Evolutionary conservation across 73 alveolate species (phyloP).

Genomic region (Paramecium pentaurelia): DNA sequence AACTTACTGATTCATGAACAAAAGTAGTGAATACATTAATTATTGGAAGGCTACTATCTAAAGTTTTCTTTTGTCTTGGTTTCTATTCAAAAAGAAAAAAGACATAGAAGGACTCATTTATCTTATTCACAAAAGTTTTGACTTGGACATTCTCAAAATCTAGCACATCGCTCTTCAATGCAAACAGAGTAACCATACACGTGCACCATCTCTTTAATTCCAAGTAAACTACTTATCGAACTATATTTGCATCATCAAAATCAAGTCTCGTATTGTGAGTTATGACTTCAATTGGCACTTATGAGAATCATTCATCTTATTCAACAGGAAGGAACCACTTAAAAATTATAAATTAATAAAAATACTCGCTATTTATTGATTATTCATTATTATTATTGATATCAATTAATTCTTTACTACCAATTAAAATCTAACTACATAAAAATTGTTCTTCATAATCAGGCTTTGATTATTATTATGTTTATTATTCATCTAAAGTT

Average conservation of each 20-base stretch:
- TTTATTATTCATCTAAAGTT: not conserved
- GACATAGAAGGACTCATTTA: not conserved
- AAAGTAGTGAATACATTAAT: constrained; percentile 5
- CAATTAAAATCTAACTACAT: not conserved
- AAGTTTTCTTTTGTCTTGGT: not conserved
- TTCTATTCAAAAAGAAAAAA: not conserved
- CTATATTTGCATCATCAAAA: not conserved
- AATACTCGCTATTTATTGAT: not conserved
- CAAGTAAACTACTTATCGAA: constrained; percentile 4
- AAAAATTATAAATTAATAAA: not conserved
- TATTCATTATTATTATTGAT: not conserved
- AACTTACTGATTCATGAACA: constrained; percentile 8
- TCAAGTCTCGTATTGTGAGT: not conserved
- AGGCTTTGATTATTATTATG: not conserved
- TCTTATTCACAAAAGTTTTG: not conserved
- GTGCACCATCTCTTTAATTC: constrained; percentile 9
- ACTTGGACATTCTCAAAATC: not conserved
- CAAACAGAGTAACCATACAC: not conserved
- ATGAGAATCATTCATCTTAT: not conserved
- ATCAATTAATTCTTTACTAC: not conserved
- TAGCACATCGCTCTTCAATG: not conserved
- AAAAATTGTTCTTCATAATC: not conserved
- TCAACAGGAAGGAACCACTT: not conserved
- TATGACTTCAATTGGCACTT: not conserved
- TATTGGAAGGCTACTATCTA: not conserved